Conservation (phyloP, 139 green algal species). For the Asterochloris erici region DNA sequence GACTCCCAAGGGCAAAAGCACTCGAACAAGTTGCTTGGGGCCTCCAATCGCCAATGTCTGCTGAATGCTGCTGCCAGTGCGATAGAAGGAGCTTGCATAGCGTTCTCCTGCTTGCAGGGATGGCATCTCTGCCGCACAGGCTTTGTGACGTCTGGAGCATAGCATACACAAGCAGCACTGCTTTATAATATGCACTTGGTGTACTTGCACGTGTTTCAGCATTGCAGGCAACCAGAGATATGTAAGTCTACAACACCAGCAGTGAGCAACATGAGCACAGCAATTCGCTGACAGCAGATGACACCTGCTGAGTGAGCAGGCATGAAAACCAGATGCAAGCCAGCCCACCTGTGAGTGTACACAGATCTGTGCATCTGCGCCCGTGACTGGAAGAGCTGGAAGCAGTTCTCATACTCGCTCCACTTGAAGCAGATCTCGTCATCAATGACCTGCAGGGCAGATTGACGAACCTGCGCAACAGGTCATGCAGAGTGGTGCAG, state of each 20-base stretch:
- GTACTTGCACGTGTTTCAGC: no score
- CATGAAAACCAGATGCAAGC: not conserved
- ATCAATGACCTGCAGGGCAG: constrained; percentile 55
- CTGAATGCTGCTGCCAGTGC: no score
- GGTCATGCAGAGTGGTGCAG: not conserved
- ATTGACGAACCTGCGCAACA: not conserved
- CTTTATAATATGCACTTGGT: no score
- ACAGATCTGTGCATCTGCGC: constrained; percentile 69
- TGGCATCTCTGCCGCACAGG: no score
- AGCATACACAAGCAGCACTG: no score
- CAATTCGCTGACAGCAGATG: no score
- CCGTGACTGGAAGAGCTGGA: constrained; percentile 68
- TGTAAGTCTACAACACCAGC: no score
- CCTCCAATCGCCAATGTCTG: not conserved
- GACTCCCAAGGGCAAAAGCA: not conserved
- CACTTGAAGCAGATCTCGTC: constrained; percentile 81
- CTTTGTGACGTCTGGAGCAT: no score
- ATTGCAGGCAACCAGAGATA: no score
- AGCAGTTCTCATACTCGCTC: constrained; percentile 72
- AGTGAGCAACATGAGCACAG: no score
- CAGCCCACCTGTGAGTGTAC: constrained; percentile 70
- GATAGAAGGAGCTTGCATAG: no score
- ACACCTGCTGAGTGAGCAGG: not conserved
- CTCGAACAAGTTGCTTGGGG: not conserved
- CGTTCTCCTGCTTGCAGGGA: no score